These are phyloP conservation scores for Boletellus ananiceps DNA, from an alignment of 768 basidiomycete genomes.

Conservation along the genomic window DNA sequence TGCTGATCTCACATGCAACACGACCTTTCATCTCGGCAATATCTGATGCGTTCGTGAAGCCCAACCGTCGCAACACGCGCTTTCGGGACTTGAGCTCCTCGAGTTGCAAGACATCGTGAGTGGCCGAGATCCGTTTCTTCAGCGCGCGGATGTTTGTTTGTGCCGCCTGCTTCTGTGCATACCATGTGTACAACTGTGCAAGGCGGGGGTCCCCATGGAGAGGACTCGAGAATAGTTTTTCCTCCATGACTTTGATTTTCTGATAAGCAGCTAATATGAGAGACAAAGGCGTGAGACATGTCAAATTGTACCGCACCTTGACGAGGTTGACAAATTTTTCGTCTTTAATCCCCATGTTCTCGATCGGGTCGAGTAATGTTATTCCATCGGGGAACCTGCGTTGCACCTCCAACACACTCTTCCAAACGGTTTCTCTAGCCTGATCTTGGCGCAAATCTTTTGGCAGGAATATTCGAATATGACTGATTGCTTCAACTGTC, in stretches of 20 bases:
- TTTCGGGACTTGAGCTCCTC: slow-evolving; percentile 96
- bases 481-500: slow-evolving; percentile 81
- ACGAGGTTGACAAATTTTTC: slow-evolving; percentile 86
- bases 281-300: not conserved
- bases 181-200: slow-evolving; percentile 76
- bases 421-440: slow-evolving; percentile 81
- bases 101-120: slow-evolving; percentile 89
- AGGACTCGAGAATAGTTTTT: slow-evolving; percentile 74
- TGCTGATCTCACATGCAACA: slow-evolving; percentile 97
- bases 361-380: slow-evolving; percentile 80
- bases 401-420: slow-evolving; percentile 88
- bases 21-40: slow-evolving; percentile 98
- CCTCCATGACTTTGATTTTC: slow-evolving; percentile 92
- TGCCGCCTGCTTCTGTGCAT: slow-evolving; percentile 67
- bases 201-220: slow-evolving; percentile 77
- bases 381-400: slow-evolving; percentile 86
- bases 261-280: slow-evolving; percentile 27
- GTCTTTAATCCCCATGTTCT: slow-evolving; percentile 95
- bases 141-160: slow-evolving; percentile 68
- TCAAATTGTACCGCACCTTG: slow-evolving; percentile 46
- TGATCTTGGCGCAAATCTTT: slow-evolving; percentile 81
- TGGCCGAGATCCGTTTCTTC: slow-evolving; percentile 83
- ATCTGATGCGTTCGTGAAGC: slow-evolving; percentile 83
- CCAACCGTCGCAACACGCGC: slow-evolving; percentile 86
- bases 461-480: slow-evolving; percentile 81